These are phyloP conservation scores for Leccinum sublutescens DNA, from an alignment of 768 basidiomycete species.

Conservation along the genomic window DNA sequence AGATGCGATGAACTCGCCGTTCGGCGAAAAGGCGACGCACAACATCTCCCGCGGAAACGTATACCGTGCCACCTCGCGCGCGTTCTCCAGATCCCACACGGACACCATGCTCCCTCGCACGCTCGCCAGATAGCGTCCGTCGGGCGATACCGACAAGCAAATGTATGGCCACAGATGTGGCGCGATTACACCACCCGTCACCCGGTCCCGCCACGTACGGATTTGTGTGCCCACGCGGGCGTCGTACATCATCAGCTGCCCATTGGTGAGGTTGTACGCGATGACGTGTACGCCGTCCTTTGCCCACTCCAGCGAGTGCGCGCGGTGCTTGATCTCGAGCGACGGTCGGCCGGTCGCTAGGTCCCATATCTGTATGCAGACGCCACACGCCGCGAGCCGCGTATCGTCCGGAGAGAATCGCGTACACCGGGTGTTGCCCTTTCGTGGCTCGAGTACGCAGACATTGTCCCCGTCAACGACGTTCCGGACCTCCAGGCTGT, in stretches of 20 bases:
- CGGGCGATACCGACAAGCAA: conserved; percentile 23
- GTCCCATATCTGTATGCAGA: conserved; percentile 26
- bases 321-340: conserved; percentile 27
- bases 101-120: conserved; percentile 19
- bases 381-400: conserved; percentile 24
- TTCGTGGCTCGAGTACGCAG: conserved; percentile 20
- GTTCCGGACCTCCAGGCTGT: conserved; percentile 18
- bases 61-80: conserved; percentile 19
- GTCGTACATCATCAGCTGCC: conserved; percentile 27
- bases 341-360: conserved; percentile 14
- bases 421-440: conserved; percentile 25
- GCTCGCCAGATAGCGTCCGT: conserved; percentile 17
- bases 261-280: conserved; percentile 24
- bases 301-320: conserved; percentile 26
- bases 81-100: conserved; percentile 18
- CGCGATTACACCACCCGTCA: neutral
- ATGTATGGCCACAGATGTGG: conserved; percentile 23
- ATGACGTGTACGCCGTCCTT: conserved; percentile 19
- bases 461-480: conserved; percentile 14
- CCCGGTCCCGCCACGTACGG: conserved; percentile 21
- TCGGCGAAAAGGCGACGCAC: conserved; percentile 24
- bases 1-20: conserved; percentile 18
- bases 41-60: conserved; percentile 23
- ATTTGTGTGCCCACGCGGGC: conserved; percentile 16
- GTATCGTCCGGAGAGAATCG: conserved; percentile 25